Evolutionary conservation across 2,329 filamentous ascomycete genomes (phyloP).

Genomic region (Lachnellula suecica): DNA sequence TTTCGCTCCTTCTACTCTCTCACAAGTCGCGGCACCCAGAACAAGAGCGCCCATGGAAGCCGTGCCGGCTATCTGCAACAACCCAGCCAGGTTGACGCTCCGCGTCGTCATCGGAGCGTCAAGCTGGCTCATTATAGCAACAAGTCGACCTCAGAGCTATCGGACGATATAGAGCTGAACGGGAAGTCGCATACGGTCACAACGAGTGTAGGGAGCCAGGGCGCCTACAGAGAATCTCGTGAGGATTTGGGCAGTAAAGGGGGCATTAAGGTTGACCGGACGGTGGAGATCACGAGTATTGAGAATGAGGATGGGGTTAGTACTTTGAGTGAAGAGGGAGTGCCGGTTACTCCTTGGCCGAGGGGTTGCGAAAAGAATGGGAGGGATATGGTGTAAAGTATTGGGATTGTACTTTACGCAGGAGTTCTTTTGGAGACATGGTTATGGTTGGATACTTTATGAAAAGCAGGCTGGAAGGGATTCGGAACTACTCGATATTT

Average conservation of each 20-base stretch:
- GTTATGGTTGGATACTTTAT: too few species aligned
- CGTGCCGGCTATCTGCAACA: background rate
- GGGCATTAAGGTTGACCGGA: background rate
- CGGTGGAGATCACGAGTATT: background rate
- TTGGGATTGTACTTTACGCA: background rate
- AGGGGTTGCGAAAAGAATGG: background rate
- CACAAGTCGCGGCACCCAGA: background rate
- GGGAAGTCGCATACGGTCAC: background rate
- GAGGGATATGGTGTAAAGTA: conserved; percentile 1
- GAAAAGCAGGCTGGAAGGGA: background rate
- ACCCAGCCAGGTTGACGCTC: background rate
- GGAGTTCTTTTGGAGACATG: too few species aligned
- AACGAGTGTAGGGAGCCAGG: background rate
- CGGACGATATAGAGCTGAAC: background rate
- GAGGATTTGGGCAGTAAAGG: background rate
- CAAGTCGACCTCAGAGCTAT: background rate
- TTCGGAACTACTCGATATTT: too few species aligned
- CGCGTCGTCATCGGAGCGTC: too few species aligned
- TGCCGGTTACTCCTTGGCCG: background rate
- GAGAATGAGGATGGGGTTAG: background rate
- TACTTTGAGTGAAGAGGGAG: background rate
- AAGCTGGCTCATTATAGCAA: background rate
- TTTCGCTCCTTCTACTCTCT: conserved; percentile 26
- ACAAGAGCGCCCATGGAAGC: background rate
- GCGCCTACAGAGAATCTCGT: background rate